Base-by-base conservation (phyloP, 2,329 filamentous ascomycete species). In the Pseudogymnoascus verrucosus region DNA sequence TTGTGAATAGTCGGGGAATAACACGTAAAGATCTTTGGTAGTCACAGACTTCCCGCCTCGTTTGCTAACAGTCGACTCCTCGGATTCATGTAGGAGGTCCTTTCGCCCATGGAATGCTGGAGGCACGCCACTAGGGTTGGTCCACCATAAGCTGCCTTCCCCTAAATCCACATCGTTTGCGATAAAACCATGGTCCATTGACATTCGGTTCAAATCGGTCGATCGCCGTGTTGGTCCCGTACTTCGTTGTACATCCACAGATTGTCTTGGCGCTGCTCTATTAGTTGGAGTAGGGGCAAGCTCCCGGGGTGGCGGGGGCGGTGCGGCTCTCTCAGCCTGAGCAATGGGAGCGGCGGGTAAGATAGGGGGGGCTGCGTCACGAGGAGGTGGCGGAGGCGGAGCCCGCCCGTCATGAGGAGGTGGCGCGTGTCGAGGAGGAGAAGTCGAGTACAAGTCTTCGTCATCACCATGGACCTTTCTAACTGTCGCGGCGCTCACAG, bases 1-100 rank as follows among this genome's bases (percentile, higher is more conserved):
- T 74, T 98, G 95, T 16, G 93, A 97, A 75, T 99, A 99, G 77
- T 99, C 95, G 71, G 92, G 88, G 78, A 91, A 99, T 7, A 99
- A 78, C n/a, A 98, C 80, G 69, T 89, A 95, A 44, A 97, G 82
- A 65, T 93, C 87, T 68, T 93, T 93, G 5, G 88, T 90, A 19
- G 96, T 79, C 1, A 82, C 83, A 0, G 86, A 86, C 73, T 87
- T 88, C 26, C 89, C 87, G 28, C 88, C 88, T 12, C 87, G 84
- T 67, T 87, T 87, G 10, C 84, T 82, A 12, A 88, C 84, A 5
- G 83, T 87, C 1, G 87, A 86, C 72, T 97, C 91, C 67, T 96
- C 90, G 21, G 88, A 83, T 75, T 98, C 92, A 61, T 86, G 89
- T 62, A 91, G 84, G 14, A 98, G 82, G 73, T 99, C 95, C 69